These are phyloP conservation scores for Cytospora paraplurivora DNA, from an alignment of 2,329 filamentous ascomycete genomes.

Conservation along the genomic window DNA sequence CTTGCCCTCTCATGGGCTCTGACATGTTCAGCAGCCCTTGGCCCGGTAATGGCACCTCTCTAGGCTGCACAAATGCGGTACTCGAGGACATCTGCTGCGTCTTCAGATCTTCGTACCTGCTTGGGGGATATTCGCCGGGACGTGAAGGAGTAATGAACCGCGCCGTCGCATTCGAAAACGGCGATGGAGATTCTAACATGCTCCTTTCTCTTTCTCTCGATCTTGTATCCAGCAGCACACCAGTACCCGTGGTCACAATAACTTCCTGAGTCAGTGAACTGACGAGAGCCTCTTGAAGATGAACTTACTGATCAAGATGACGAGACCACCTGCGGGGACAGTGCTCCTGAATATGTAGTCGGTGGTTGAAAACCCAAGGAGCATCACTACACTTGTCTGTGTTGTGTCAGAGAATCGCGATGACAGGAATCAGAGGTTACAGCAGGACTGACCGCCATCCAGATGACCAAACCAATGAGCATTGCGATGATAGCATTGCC, in stretches of 20 bases:
- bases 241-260: constrained; percentile 44
- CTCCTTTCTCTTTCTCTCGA: constrained; percentile 36
- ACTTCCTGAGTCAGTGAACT: constrained; percentile 33
- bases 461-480: constrained; percentile 50
- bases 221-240: constrained; percentile 36
- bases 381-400: constrained; percentile 54
- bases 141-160: constrained; percentile 47
- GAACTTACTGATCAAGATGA: constrained; percentile 51
- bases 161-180: constrained; percentile 40
- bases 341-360: constrained; percentile 50
- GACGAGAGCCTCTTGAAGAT: not conserved
- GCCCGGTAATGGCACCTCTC: constrained; percentile 35
- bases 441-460: constrained; percentile 52
- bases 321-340: constrained; percentile 53
- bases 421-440: not conserved
- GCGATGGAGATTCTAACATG: constrained; percentile 45
- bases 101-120: constrained; percentile 53
- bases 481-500: constrained; percentile 47
- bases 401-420: constrained; percentile 29
- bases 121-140: constrained; percentile 46
- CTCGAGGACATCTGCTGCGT: constrained; percentile 42
- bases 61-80: constrained; percentile 41
- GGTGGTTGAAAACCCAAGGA: constrained; percentile 49
- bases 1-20: constrained; percentile 40
- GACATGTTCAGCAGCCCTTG: constrained; percentile 42